Percentiles rank a stretch among this genome's conserved stretches.
phyloP scores from a whole-genome alignment of 805 yeast genomes.

The Wickerhamiella parazyma region DNA sequence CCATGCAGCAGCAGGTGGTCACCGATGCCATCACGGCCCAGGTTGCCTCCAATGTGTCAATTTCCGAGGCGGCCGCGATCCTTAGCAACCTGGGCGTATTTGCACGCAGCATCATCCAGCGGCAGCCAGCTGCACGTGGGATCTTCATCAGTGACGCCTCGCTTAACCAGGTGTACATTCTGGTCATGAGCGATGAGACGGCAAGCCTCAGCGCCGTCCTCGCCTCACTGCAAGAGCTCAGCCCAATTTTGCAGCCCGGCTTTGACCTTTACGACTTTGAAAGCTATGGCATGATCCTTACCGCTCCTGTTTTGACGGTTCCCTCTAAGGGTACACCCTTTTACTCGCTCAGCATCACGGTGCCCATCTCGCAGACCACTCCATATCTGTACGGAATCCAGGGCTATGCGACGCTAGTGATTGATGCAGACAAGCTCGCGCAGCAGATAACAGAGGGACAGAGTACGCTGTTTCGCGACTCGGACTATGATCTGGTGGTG shows the following conservation, averaged over 20 bases:
- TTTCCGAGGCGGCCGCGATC: constrained; percentile 6
- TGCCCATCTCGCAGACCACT: constrained; percentile 1
- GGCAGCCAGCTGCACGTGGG: constrained; percentile 9
- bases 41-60: constrained; percentile 11
- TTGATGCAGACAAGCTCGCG: constrained; percentile 1
- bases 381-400: neutral
- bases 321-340: constrained; percentile 2
- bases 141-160: constrained; percentile 11
- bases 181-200: constrained; percentile 6
- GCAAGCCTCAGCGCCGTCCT: constrained; percentile 6
- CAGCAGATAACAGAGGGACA: neutral
- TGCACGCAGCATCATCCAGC: constrained; percentile 8
- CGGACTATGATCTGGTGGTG: constrained; percentile 2
- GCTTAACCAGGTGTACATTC: constrained; percentile 6
- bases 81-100: constrained; percentile 4
- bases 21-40: constrained; percentile 8
- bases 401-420: constrained; percentile 5
- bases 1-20: constrained; percentile 6
- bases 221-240: constrained; percentile 9
- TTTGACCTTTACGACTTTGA: neutral
- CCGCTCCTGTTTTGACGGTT: constrained; percentile 1
- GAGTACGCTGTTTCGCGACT: neutral
- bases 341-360: constrained; percentile 4
- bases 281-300: neutral
- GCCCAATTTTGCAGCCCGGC: constrained; percentile 5